Evolutionary conservation across 2,329 filamentous ascomycete species (phyloP).

Genomic region (Zymoseptoria brevis): DNA sequence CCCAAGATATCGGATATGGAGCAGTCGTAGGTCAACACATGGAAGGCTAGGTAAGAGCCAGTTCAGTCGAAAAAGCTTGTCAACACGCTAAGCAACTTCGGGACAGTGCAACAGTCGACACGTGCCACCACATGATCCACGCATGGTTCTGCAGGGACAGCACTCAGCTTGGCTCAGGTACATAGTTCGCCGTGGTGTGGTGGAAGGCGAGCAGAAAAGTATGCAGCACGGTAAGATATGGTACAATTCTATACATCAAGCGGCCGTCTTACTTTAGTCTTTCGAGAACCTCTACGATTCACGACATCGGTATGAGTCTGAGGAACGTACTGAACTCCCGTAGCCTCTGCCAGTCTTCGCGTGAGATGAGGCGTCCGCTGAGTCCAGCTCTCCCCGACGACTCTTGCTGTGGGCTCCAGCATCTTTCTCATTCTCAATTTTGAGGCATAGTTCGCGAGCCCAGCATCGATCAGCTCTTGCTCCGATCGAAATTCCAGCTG

Average conservation of each 20-base stretch:
- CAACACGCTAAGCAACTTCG: not conserved
- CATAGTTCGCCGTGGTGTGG: too few species aligned
- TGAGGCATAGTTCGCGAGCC: not conserved
- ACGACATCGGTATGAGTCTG: not conserved
- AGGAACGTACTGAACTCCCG: not conserved
- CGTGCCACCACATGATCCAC: not conserved
- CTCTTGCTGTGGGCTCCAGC: not conserved
- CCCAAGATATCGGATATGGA: not conserved
- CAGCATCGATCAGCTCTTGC: constrained; percentile 4
- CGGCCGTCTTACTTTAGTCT: not conserved
- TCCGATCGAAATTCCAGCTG: constrained; percentile 16
- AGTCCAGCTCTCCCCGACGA: not conserved
- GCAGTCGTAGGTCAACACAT: not conserved
- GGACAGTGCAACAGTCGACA: not conserved
- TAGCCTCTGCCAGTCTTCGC: not conserved
- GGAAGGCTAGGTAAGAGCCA: not conserved
- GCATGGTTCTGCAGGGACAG: not conserved
- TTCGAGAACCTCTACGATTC: not conserved
- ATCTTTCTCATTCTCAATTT: not conserved
- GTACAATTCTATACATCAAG: not conserved
- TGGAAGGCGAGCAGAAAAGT: too few species aligned
- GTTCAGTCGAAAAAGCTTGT: not conserved
- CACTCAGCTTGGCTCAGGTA: too few species aligned
- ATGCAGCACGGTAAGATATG: not conserved
- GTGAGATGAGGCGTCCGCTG: not conserved